Evolutionary conservation across 192 early-diverging fungal species (phyloP), one percentile per base, ranked within the genome.

Genomic region (Spizellomyces sp.): DNA sequence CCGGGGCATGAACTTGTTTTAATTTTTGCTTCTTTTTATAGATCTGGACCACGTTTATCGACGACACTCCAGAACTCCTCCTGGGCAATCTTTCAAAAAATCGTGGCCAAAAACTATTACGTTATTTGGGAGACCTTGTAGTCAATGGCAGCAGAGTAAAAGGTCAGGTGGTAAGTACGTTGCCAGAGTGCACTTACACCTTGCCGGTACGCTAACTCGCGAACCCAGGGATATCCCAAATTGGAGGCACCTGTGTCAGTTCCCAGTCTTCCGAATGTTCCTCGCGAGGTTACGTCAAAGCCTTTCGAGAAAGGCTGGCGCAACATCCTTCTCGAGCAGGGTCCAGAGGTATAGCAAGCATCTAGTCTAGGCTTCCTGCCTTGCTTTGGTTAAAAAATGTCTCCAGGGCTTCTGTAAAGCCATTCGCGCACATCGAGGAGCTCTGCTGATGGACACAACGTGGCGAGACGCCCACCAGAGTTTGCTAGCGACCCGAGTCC

Each of bases 41-140:
- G n/a, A 67, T 93, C 75, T 98, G 96, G 96, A 98, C 96, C 15
- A 98, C 96, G 10, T 98, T 96, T 66, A 96, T 98, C 74, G 96
- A 98, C 77, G 96, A 97, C 79, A 93, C 95, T 2, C 96, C 96
- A 4, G 88, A 92, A 81, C 86, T 98, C 48, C 94, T 98, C 77
- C 80, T 88, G 56, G 77, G 88, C n/a, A 91, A 87, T 69, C 88
- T 87, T 67, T 84, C 84, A 75, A 86, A 88, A 57, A 94, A 94
- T 84, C 90, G 93, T 72, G 94, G 93, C 17, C 90, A 93, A 52
- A 92, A 93, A 79, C 74, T 98, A 44, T 79, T 98, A 70, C 82
- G 86, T 47, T 98, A 97, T 69, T 84, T 98, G 9, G 96, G 91
- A 57, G 94, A 98, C 73, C 72, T 98, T 22, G 88, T 90, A 46